phyloP scores from a whole-genome alignment of 129 eudicot species.

The Dittrichia graveolens region DNA sequence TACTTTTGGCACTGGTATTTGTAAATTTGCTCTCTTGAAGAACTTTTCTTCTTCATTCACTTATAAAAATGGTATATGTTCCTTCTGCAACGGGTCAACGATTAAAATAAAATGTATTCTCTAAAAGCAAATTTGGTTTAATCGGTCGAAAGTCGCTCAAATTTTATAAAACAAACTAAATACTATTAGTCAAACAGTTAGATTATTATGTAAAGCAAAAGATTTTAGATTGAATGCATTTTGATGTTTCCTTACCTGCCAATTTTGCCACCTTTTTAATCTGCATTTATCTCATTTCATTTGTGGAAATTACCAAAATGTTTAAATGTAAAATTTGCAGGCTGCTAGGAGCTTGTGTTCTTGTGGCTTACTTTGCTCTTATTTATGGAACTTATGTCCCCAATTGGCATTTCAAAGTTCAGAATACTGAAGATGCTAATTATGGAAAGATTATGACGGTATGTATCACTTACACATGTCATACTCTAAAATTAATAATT shows the following conservation, averaged over 20 bases:
- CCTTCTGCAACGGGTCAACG: background rate
- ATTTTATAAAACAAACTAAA: too few species aligned
- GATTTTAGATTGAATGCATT: too few species aligned
- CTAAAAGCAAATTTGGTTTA: too few species aligned
- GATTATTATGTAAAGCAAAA: too few species aligned
- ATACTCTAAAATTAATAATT: too few species aligned
- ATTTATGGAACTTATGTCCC: constrained; percentile 82
- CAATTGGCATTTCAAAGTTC: constrained; percentile 72
- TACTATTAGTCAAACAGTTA: too few species aligned
- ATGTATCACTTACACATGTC: constrained; percentile 29
- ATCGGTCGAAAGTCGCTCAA: too few species aligned
- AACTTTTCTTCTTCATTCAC: too few species aligned
- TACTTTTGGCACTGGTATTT: constrained; percentile 77
- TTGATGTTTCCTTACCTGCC: background rate
- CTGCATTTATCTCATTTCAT: background rate
- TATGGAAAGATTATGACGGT: constrained; percentile 70
- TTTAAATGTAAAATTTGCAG: constrained; percentile 38
- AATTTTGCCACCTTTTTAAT: background rate
- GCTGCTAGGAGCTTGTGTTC: constrained; percentile 60
- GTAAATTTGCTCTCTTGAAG: background rate
- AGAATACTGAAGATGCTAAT: constrained; percentile 56
- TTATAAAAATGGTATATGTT: too few species aligned
- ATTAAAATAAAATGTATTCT: too few species aligned
- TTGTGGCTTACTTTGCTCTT: constrained; percentile 57
- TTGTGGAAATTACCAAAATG: constrained; percentile 3